phyloP scores from a whole-genome alignment of 306 rosid genomes.

The Medicago ruthenica region DNA sequence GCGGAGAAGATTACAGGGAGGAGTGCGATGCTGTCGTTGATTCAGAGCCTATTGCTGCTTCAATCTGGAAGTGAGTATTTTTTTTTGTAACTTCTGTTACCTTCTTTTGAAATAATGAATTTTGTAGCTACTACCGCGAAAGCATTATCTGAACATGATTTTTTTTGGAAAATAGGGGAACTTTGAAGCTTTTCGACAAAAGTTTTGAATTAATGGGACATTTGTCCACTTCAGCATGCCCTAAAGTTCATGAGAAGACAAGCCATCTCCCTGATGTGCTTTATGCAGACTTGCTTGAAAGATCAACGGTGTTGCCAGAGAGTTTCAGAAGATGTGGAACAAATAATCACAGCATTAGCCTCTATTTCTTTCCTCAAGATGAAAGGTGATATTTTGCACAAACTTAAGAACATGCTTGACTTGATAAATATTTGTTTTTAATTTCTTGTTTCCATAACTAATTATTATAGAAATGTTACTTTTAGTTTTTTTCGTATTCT shows the following conservation, averaged over 20 bases:
- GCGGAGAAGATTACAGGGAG: background rate
- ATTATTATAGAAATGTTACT: too few relatives aligned
- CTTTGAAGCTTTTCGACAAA: conserved; percentile 43
- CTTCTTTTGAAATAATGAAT: conserved; percentile 9
- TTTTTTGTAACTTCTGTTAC: background rate
- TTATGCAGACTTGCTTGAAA: conserved; percentile 49
- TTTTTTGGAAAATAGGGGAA: conserved; percentile 65
- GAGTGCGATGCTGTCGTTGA: background rate
- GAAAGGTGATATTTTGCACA: conserved; percentile 53
- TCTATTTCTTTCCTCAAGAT: conserved; percentile 67
- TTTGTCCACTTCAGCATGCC: conserved; percentile 65
- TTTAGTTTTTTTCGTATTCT: too few relatives aligned
- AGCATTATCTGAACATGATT: background rate
- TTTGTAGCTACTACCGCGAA: background rate
- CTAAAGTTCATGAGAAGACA: conserved; percentile 57
- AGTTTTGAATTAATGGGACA: conserved; percentile 54
- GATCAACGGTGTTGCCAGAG: conserved; percentile 69
- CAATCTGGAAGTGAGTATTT: conserved; percentile 68
- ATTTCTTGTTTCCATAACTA: background rate
- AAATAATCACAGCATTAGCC: conserved; percentile 55
- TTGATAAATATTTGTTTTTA: background rate
- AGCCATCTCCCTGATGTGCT: conserved; percentile 53
- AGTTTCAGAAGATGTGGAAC: conserved; percentile 47
- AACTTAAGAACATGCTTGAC: conserved; percentile 12
- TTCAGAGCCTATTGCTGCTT: conserved; percentile 66